phyloP scores from a whole-genome alignment of 225 moss, liverwort and hornwort species.

The Ulota crispa region DNA sequence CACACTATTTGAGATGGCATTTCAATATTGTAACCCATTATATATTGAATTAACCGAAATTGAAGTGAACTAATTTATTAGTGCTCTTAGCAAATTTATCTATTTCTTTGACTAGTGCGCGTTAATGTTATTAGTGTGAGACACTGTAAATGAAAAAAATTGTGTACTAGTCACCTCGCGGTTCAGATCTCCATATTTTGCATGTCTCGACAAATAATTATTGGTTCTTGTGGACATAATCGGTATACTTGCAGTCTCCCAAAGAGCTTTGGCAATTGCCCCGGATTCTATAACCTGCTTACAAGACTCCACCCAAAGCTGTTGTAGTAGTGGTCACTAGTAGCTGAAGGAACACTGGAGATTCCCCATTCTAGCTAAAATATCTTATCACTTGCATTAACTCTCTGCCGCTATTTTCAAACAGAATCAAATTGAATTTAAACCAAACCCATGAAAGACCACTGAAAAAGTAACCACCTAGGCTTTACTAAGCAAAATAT shows the following conservation, averaged over 20 bases:
- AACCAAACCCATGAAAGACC: neutral
- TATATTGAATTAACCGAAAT: too few relatives aligned
- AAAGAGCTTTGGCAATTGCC: neutral
- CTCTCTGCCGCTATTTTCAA: neutral
- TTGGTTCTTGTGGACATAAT: neutral
- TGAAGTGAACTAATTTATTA: too few relatives aligned
- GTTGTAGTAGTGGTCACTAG: neutral
- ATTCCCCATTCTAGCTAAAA: neutral
- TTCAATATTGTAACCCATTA: too few relatives aligned
- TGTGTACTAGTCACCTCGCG: neutral
- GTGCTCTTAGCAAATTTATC: too few relatives aligned
- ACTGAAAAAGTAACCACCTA: neutral
- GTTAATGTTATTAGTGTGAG: too few relatives aligned
- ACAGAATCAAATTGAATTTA: neutral
- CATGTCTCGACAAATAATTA: neutral
- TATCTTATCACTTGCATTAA: neutral
- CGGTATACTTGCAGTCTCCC: neutral
- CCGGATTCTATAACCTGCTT: neutral
- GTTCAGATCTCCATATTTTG: neutral
- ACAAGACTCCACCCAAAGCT: neutral
- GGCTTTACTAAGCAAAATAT: neutral
- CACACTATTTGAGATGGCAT: too few relatives aligned
- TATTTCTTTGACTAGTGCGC: too few relatives aligned
- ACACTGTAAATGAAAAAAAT: too few relatives aligned
- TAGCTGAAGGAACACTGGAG: neutral